Percentiles rank a stretch among this genome's conserved stretches.
Evolutionary conservation across 2,329 filamentous ascomycete genomes (phyloP).

Genomic region (Fusarium multiceps): DNA sequence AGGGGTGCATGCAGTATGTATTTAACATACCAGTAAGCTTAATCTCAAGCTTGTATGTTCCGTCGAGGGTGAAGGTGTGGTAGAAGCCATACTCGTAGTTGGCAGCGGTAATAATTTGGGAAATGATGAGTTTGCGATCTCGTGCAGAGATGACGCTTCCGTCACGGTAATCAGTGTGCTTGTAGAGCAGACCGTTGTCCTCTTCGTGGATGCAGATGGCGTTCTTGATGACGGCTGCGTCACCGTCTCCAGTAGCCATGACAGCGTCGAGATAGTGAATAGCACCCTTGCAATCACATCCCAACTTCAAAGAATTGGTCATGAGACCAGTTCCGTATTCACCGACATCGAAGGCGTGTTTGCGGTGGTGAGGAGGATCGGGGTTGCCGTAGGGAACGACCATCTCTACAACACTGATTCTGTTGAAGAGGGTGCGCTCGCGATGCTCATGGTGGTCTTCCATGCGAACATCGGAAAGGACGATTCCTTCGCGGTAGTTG

Average conservation of each 20-base stretch:
- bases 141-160: constrained; percentile 67
- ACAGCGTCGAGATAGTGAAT: constrained; percentile 93
- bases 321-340: constrained; percentile 87
- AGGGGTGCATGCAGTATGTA: constrained; percentile 55
- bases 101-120: constrained; percentile 72
- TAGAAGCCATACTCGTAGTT: constrained; percentile 70
- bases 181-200: constrained; percentile 69
- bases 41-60: constrained; percentile 71
- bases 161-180: constrained; percentile 72
- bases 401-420: constrained; percentile 77
- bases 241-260: constrained; percentile 84
- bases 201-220: constrained; percentile 87
- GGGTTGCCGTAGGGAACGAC: constrained; percentile 81
- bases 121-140: constrained; percentile 69
- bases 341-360: constrained; percentile 84
- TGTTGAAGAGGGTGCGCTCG: constrained; percentile 71
- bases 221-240: constrained; percentile 87
- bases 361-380: constrained; percentile 81
- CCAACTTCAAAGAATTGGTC: constrained; percentile 82
- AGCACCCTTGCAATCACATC: constrained; percentile 88
- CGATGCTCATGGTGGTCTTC: constrained; percentile 59
- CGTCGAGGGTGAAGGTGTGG: constrained; percentile 61
- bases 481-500: constrained; percentile 76
- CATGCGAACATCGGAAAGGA: constrained; percentile 75
- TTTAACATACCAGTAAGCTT: constrained; percentile 64